phyloP scores from a whole-genome alignment of 1,284 basidiomycete genomes.

The Pseudozyma sp. region DNA sequence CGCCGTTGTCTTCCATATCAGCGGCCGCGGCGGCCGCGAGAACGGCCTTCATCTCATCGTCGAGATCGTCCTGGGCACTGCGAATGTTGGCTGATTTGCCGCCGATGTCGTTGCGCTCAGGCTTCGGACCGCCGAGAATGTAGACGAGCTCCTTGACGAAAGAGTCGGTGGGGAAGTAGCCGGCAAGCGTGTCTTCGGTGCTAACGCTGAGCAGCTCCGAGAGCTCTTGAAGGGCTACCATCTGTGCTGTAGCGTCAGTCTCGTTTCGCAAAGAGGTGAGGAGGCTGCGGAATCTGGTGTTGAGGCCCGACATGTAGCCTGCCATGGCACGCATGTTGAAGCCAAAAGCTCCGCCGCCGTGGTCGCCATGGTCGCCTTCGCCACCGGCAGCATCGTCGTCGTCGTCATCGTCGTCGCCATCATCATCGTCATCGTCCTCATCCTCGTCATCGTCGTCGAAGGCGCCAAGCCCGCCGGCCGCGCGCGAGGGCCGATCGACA shows the following conservation, averaged over 20 bases:
- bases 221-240: conserved; percentile 87
- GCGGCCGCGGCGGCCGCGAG: conserved; percentile 53
- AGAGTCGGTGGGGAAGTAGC: conserved; percentile 90
- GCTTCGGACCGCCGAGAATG: conserved; percentile 82
- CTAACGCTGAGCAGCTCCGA: conserved; percentile 94
- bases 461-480: not conserved
- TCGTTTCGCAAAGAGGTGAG: conserved; percentile 55
- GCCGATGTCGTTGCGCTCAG: conserved; percentile 36
- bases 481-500: not conserved
- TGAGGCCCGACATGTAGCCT: conserved; percentile 61
- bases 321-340: conserved; percentile 62
- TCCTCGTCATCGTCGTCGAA: conserved; percentile 14
- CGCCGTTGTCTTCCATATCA: conserved; percentile 57
- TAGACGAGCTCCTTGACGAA: conserved; percentile 92
- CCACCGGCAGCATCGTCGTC: conserved; percentile 50
- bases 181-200: conserved; percentile 95
- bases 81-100: conserved; percentile 21
- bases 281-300: conserved; percentile 54
- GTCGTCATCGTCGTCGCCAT: conserved; percentile 24
- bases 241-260: conserved; percentile 77
- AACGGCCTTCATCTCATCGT: conserved; percentile 49
- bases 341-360: conserved; percentile 53
- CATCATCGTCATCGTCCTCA: conserved; percentile 19
- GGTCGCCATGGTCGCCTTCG: conserved; percentile 32
- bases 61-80: conserved; percentile 33